Conservation (phyloP, 306 rosid genomes). For the Glycine latifolia region DNA sequence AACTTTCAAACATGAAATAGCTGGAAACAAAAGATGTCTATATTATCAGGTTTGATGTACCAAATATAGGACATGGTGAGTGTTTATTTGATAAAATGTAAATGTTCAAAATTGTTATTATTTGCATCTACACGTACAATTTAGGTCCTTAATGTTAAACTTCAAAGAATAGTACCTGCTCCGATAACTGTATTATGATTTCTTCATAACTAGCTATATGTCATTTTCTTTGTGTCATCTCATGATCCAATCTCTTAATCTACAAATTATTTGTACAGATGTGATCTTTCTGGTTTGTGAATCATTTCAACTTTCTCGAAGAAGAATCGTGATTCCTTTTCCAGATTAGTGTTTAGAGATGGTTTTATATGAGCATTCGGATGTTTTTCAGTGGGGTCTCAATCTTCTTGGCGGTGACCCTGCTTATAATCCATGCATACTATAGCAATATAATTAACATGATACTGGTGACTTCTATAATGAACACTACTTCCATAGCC, state of each 20-base stretch:
- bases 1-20: not conserved
- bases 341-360: slow-evolving; percentile 47
- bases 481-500: too few relatives aligned
- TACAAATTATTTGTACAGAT: slow-evolving; percentile 43
- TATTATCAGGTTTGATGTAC: not conserved
- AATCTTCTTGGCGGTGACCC: slow-evolving; percentile 66
- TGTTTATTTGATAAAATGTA: slow-evolving; percentile 27
- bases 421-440: slow-evolving; percentile 52
- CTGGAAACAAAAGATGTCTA: not conserved
- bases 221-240: not conserved
- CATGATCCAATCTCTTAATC: slow-evolving; percentile 16
- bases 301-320: slow-evolving; percentile 31
- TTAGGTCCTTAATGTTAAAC: not conserved
- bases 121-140: not conserved
- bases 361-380: slow-evolving; percentile 64
- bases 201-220: slow-evolving; percentile 23
- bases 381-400: slow-evolving; percentile 72
- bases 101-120: not conserved
- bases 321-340: slow-evolving; percentile 17
- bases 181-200: slow-evolving; percentile 8
- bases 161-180: not conserved
- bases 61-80: not conserved
- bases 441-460: slow-evolving; percentile 46
- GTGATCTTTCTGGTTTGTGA: slow-evolving; percentile 32
- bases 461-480: not conserved